Conservation (phyloP, 1,139 yeast genomes). For the Suhomyces anneliseae region DNA sequence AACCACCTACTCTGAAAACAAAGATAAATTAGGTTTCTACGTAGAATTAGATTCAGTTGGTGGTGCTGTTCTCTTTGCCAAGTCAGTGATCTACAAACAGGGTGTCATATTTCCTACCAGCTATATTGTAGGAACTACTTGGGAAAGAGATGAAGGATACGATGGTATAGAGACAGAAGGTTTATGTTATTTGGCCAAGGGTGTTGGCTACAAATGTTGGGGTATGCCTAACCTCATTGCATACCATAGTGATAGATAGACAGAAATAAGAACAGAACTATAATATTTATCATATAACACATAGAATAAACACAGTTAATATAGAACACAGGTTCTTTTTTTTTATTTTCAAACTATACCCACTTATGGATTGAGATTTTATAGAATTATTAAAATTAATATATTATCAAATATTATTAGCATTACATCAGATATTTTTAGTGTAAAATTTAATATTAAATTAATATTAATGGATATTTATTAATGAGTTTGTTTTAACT, state of each 20-base stretch:
- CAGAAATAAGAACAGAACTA: background rate
- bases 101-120: constrained; percentile 49
- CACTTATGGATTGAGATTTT: no score
- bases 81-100: constrained; percentile 41
- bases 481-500: background rate
- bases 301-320: no score
- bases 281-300: no score
- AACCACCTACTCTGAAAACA: constrained; percentile 14
- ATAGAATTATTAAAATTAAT: no score
- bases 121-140: constrained; percentile 47
- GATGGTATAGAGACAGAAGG: constrained; percentile 59
- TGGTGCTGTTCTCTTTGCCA: constrained; percentile 48
- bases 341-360: no score
- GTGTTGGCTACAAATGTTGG: constrained; percentile 46
- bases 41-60: constrained; percentile 49
- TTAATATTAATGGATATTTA: no score
- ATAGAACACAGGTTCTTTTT: no score
- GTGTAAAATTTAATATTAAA: no score
- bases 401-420: no score
- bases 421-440: no score
- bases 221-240: constrained; percentile 44
- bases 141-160: constrained; percentile 50
- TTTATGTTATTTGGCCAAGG: constrained; percentile 46
- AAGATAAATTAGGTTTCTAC: constrained; percentile 15
- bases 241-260: constrained; percentile 14